phyloP scores from a whole-genome alignment of 306 rosid species.

The Arachis stenosperma region DNA sequence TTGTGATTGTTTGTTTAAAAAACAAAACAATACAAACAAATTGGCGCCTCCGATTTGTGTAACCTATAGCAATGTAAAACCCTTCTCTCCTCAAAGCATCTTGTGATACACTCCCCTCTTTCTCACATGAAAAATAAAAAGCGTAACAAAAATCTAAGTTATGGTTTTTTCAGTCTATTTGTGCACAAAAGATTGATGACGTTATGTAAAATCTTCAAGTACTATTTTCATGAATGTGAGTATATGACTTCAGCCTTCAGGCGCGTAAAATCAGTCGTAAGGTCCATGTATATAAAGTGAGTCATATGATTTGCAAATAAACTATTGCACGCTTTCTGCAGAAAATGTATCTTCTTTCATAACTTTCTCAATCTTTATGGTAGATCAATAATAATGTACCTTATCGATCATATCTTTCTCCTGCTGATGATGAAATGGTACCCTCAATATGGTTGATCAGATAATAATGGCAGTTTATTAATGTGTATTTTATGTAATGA shows the following conservation, averaged over 20 bases:
- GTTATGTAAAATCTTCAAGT: neutral
- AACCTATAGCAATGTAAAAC: too few relatives aligned
- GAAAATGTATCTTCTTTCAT: neutral
- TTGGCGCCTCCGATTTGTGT: too few relatives aligned
- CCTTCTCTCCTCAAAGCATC: too few relatives aligned
- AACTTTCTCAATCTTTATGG: neutral
- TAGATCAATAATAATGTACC: neutral
- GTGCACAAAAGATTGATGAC: neutral
- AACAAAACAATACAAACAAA: too few relatives aligned
- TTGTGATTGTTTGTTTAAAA: too few relatives aligned
- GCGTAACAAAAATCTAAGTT: too few relatives aligned
- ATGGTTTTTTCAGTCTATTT: neutral
- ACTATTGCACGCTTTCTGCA: neutral
- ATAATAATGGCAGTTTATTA: slow-evolving; percentile 5
- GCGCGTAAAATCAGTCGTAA: slow-evolving; percentile 12
- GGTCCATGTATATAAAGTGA: neutral
- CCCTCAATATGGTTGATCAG: slow-evolving; percentile 18
- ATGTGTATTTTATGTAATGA: slow-evolving; percentile 21
- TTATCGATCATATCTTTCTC: neutral
- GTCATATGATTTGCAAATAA: slow-evolving; percentile 4
- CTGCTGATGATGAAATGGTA: neutral
- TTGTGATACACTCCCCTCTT: too few relatives aligned
- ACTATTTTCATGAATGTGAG: neutral
- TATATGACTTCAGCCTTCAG: neutral
- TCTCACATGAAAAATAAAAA: too few relatives aligned